These are phyloP conservation scores for Cordyceps farinosa DNA, from an alignment of 2,329 filamentous ascomycete species.

Conservation along the genomic window DNA sequence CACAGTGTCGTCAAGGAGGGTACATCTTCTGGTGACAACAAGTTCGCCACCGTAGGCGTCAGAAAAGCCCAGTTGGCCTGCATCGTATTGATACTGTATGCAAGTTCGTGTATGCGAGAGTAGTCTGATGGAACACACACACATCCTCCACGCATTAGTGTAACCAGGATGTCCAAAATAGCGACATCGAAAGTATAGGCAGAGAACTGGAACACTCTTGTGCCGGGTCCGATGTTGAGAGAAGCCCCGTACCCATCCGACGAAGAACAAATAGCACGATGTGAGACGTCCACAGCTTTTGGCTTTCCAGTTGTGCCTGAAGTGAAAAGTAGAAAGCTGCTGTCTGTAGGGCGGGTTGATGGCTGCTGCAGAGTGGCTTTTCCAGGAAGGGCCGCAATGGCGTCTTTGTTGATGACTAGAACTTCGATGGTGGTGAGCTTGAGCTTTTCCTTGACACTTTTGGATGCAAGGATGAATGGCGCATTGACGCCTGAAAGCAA, in stretches of 20 bases:
- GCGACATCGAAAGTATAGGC: constrained; percentile 19
- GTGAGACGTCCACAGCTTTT: not conserved
- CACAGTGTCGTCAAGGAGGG: not conserved
- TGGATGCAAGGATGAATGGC: not conserved
- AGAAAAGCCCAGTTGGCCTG: not conserved
- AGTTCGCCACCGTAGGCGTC: not conserved
- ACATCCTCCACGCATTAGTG: not conserved
- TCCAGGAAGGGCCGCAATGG: not conserved
- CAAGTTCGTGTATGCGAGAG: not conserved
- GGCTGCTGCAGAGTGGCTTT: not conserved
- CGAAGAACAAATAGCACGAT: constrained; percentile 1
- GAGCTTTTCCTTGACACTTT: not conserved
- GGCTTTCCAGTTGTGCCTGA: not conserved
- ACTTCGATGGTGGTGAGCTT: not conserved
- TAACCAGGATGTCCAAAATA: not conserved
- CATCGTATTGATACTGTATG: not conserved
- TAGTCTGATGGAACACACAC: constrained; percentile 1
- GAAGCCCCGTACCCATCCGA: not conserved
- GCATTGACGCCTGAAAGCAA: not conserved
- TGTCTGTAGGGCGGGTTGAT: not conserved
- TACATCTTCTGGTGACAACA: not conserved
- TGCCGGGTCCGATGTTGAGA: constrained; percentile 2
- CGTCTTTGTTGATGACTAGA: not conserved
- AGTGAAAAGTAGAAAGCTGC: not conserved
- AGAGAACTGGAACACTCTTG: constrained; percentile 19